Evolutionary conservation across 768 basidiomycete genomes (phyloP).

Genomic region (Rossbeevera mucosa): DNA sequence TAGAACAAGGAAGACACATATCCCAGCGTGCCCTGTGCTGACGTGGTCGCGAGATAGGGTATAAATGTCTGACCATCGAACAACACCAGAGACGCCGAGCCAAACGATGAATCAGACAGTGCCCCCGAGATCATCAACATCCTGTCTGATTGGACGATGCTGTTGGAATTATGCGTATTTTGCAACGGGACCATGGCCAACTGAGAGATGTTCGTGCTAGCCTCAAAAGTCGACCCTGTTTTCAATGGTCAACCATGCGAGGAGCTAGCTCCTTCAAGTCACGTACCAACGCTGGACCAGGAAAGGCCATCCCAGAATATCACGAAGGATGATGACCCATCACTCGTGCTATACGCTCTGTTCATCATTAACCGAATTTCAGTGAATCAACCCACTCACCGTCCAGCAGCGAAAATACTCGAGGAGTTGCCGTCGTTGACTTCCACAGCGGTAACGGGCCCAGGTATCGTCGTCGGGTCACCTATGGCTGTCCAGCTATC

Average conservation of each 20-base stretch:
- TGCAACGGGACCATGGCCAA: constrained; percentile 87
- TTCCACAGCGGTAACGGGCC: constrained; percentile 85
- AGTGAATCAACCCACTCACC: constrained; percentile 42
- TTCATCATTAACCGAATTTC: background rate
- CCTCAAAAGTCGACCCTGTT: constrained; percentile 52
- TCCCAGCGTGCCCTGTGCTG: constrained; percentile 63
- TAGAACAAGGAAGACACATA: constrained; percentile 76
- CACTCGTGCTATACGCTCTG: constrained; percentile 39
- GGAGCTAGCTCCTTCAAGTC: background rate
- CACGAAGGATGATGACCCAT: constrained; percentile 66
- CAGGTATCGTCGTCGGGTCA: constrained; percentile 59
- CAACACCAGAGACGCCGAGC: constrained; percentile 78
- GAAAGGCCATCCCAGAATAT: constrained; percentile 77
- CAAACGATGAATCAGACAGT: constrained; percentile 62
- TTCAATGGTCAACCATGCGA: background rate
- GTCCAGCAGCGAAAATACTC: constrained; percentile 89
- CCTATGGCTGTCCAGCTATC: constrained; percentile 72
- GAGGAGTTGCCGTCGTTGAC: constrained; percentile 76
- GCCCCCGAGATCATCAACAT: constrained; percentile 87
- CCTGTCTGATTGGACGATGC: constrained; percentile 75
- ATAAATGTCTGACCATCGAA: constrained; percentile 81
- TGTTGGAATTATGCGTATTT: constrained; percentile 64
- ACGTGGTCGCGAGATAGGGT: constrained; percentile 74
- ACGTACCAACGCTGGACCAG: constrained; percentile 67
- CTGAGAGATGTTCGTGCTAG: constrained; percentile 68